Evolutionary conservation across 805 yeast genomes (phyloP), one percentile per base, ranked within the genome.

Genomic region (Hanseniaspora valbyensis): DNA sequence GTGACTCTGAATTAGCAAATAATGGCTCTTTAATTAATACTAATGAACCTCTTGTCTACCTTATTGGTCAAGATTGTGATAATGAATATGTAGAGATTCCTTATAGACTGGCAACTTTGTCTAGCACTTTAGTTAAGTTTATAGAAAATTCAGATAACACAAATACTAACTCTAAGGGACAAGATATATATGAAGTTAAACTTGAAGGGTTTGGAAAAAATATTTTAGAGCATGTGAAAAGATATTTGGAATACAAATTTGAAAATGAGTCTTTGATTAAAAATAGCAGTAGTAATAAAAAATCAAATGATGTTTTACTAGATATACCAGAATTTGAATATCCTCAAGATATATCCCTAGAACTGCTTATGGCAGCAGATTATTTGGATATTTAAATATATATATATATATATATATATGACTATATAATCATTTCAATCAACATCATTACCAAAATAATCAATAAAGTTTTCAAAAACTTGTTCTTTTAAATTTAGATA

Each of bases 301-400:
- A n/a, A n/a, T 74, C 71, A 0, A 74, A 69, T 30, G 56, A 61
- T 6, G 67, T 65, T 24, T 57, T 52, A 7, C 77, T 75, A 3
- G 80, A 76, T 44, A 76, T 83, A 6, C 95, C 95, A 0, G 92
- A 84, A 50, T 92, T 92, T 65, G 83, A 83, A 33, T 78, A 92
- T 2, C 96, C 97, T 1, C 89, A 96, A 0, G 96, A 87, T 57
- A 75, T 90, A 77, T 95, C 97, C 0, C 69, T 90, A 54, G 97
- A 92, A 61, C 68, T 90, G 56, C 66, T 92, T 41, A 90, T 92
- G 33, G 95, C 95, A 24, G 95, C 97, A 1, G 98, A 92, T 62
- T 90, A 77, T 62, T 54, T 65, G 46, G 56, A 59, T 55, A 57
- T 65, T 50, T 59, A 54, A 51, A 30, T 29, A 8, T 19, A 5